These are phyloP conservation scores for Wickerhamomyces queroliae DNA, from an alignment of 805 yeast genomes.

Conservation along the genomic window DNA sequence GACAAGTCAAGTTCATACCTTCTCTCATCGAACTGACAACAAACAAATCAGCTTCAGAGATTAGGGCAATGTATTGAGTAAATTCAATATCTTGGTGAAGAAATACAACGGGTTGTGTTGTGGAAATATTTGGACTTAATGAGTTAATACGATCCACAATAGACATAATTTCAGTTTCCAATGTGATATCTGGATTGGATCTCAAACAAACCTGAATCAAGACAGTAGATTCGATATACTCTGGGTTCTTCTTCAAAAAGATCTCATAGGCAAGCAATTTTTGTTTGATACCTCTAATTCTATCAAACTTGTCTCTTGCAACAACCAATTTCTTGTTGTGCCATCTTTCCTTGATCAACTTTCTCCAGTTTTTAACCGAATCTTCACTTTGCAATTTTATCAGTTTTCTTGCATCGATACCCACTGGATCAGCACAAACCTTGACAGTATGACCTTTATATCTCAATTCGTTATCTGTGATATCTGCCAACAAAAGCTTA, in stretches of 20 bases:
- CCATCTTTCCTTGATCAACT: conserved; percentile 77
- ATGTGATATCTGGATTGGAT: conserved; percentile 46
- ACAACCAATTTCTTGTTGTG: conserved; percentile 62
- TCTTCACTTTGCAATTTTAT: conserved; percentile 37
- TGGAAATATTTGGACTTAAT: conserved; percentile 63
- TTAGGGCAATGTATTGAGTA: conserved; percentile 82
- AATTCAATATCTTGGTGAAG: conserved; percentile 86
- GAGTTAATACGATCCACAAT: conserved; percentile 86
- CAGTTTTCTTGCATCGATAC: conserved; percentile 66
- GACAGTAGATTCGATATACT: conserved; percentile 60
- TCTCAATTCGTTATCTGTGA: conserved; percentile 55
- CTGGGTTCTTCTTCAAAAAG: conserved; percentile 68
- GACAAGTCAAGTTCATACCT: conserved; percentile 95
- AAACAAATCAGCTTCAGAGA: conserved; percentile 81
- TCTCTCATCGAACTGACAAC: conserved; percentile 90
- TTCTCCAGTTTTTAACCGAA: conserved; percentile 59
- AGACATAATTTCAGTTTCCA: conserved; percentile 67
- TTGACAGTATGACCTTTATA: conserved; percentile 52
- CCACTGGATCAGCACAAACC: conserved; percentile 64
- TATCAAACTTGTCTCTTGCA: conserved; percentile 83
- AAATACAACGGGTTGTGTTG: conserved; percentile 77
- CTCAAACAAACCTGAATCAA: conserved; percentile 78
- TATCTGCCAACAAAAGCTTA: conserved; percentile 77
- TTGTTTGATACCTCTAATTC: conserved; percentile 81
- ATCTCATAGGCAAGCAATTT: conserved; percentile 83